Conservation (phyloP, 306 rosid genomes). For the Ormosia emarginata region DNA sequence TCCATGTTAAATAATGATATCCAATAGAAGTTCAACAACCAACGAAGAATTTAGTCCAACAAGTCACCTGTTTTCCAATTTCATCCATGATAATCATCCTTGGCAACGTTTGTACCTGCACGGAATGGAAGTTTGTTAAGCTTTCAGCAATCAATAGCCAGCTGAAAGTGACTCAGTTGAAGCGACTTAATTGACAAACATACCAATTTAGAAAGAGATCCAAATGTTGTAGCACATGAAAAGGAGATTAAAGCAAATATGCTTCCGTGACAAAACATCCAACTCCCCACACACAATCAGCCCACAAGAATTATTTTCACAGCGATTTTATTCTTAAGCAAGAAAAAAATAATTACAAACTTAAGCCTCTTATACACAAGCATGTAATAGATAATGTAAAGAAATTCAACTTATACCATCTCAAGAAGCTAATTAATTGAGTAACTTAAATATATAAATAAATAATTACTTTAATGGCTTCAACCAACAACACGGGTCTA, state of each 20-base stretch:
- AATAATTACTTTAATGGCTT: background rate
- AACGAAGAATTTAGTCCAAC: background rate
- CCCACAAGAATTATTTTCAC: constrained; percentile 18
- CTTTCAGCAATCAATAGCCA: constrained; percentile 4
- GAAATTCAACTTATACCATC: background rate
- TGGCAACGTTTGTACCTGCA: constrained; percentile 93
- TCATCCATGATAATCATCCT: constrained; percentile 98
- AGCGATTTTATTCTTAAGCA: background rate
- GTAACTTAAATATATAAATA: background rate
- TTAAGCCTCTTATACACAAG: background rate
- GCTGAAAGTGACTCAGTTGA: background rate
- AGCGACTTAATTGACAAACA: constrained; percentile 3
- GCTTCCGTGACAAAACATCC: constrained; percentile 80
- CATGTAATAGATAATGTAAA: background rate
- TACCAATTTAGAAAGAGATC: constrained; percentile 97
- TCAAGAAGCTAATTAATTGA: background rate
- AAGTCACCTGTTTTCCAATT: constrained; percentile 90
- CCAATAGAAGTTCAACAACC: background rate
- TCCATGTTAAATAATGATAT: background rate
- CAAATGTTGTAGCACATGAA: constrained; percentile 90
- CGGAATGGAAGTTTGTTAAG: constrained; percentile 16
- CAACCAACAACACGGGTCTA: background rate
- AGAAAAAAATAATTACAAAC: background rate
- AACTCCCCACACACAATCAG: constrained; percentile 66
- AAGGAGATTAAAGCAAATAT: constrained; percentile 82